Evolutionary conservation across 2,329 filamentous ascomycete species (phyloP).

Genomic region (Dryadomyces sulphureus): DNA sequence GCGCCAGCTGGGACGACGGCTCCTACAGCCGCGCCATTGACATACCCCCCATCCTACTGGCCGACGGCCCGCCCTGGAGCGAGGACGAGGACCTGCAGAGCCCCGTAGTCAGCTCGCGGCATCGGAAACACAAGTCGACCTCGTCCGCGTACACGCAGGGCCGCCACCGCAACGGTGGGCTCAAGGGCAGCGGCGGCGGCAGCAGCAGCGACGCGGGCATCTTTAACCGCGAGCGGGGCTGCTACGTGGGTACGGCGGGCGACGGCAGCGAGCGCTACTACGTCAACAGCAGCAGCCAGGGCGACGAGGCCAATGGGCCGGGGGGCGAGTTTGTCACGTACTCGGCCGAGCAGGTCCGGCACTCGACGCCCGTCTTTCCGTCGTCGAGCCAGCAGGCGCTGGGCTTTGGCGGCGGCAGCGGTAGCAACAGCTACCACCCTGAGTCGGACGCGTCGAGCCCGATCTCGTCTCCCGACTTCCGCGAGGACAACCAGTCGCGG

Average conservation of each 20-base stretch:
- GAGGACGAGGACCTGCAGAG: slow-evolving; percentile 93
- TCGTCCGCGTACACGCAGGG: slow-evolving; percentile 31
- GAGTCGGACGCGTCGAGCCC: slow-evolving; percentile 45
- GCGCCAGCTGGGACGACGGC: slow-evolving; percentile 31
- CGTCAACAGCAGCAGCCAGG: slow-evolving; percentile 51
- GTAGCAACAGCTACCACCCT: slow-evolving; percentile 32
- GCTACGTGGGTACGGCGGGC: slow-evolving; percentile 48
- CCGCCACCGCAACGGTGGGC: slow-evolving; percentile 26
- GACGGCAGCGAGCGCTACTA: slow-evolving; percentile 67
- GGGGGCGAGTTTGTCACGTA: slow-evolving; percentile 74
- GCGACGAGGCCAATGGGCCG: slow-evolving; percentile 61
- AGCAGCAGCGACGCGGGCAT: slow-evolving; percentile 21
- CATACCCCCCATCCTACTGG: slow-evolving; percentile 69
- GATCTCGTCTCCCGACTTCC: slow-evolving; percentile 42
- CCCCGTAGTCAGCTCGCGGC: slow-evolving; percentile 70
- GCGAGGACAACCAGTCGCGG: slow-evolving; percentile 55
- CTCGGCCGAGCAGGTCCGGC: slow-evolving; percentile 46
- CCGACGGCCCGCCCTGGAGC: slow-evolving; percentile 81
- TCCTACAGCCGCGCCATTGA: slow-evolving; percentile 50
- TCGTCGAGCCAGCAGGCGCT: slow-evolving; percentile 28
- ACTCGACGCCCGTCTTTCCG: slow-evolving; percentile 35
- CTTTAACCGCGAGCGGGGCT: slow-evolving; percentile 48
- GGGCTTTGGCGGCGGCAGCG: slow-evolving; percentile 29
- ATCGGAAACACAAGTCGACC: slow-evolving; percentile 72
- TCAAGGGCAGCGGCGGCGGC: neutral